These are phyloP conservation scores for Trypanosoma congolense DNA, from an alignment of 208 protist genomes.

Conservation along the genomic window DNA sequence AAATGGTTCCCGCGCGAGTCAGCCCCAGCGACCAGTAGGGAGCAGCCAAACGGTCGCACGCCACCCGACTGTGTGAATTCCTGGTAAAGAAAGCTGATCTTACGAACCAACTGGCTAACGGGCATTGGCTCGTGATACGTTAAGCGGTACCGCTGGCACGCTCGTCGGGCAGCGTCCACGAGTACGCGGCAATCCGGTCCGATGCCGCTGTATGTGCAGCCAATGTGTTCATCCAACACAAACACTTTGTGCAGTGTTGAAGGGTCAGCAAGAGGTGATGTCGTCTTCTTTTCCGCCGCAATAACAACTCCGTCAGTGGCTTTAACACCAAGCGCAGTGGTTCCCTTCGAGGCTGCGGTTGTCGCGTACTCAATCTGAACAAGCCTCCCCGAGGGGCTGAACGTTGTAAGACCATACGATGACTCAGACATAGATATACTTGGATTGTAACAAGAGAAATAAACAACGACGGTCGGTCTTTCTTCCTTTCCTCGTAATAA, in stretches of 20 bases:
- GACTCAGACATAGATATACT: slow-evolving; percentile 82
- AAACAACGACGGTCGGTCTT: too few species aligned
- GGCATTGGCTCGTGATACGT: slow-evolving; percentile 96
- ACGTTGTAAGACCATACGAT: slow-evolving; percentile 99
- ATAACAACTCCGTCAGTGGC: slow-evolving; percentile 98
- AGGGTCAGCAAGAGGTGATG: slow-evolving; percentile 93
- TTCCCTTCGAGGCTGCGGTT: slow-evolving; percentile 92
- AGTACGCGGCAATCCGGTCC: slow-evolving; percentile 98
- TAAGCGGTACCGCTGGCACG: slow-evolving; percentile 92
- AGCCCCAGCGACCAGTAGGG: slow-evolving; percentile 98
- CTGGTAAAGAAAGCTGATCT: slow-evolving; percentile 98
- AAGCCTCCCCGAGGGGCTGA: slow-evolving; percentile 99
- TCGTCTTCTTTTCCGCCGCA: slow-evolving; percentile 98
- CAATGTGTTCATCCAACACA: slow-evolving; percentile 91
- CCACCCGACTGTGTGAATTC: slow-evolving; percentile 99
- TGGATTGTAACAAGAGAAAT: too few species aligned
- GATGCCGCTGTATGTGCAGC: slow-evolving; percentile 98
- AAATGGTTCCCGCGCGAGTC: slow-evolving; percentile 94
- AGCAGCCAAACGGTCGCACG: slow-evolving; percentile 99
- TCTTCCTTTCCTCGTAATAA: too few species aligned
- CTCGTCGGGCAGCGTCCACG: slow-evolving; percentile 93
- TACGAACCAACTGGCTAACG: slow-evolving; percentile 92
- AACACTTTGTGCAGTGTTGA: slow-evolving; percentile 94
- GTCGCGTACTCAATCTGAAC: slow-evolving; percentile 99
- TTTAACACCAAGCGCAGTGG: slow-evolving; percentile 92